phyloP scores from a whole-genome alignment of 805 yeast genomes.

The Barnettozyma botsteinii region DNA sequence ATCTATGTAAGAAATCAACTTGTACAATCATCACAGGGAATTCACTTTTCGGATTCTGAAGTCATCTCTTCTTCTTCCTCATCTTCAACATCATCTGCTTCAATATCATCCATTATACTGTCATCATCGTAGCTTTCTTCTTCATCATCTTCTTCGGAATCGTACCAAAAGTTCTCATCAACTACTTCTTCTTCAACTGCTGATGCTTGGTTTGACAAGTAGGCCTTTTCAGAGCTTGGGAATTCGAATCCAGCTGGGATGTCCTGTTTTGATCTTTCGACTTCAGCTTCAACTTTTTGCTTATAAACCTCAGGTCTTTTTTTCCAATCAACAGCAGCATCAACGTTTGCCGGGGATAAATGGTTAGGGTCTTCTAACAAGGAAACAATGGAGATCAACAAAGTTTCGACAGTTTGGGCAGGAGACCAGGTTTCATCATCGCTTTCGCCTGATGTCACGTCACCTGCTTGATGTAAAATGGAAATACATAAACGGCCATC shows the following conservation, averaged over 20 bases:
- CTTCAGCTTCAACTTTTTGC: slow-evolving; percentile 72
- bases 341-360: slow-evolving; percentile 91
- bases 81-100: slow-evolving; percentile 54
- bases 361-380: slow-evolving; percentile 91
- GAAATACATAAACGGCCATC: slow-evolving; percentile 93
- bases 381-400: slow-evolving; percentile 83
- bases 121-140: slow-evolving; percentile 54
- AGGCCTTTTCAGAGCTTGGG: slow-evolving; percentile 65
- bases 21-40: too few species aligned
- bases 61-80: slow-evolving; percentile 36
- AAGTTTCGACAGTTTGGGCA: slow-evolving; percentile 88
- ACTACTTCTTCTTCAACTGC: slow-evolving; percentile 48
- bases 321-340: slow-evolving; percentile 88
- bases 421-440: slow-evolving; percentile 94
- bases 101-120: slow-evolving; percentile 41
- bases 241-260: slow-evolving; percentile 82
- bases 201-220: slow-evolving; percentile 34
- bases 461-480: slow-evolving; percentile 87
- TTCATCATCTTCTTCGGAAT: slow-evolving; percentile 41
- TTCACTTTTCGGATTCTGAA: slow-evolving; percentile 28
- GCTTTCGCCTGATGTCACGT: slow-evolving; percentile 83
- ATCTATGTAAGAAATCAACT: background rate
- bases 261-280: slow-evolving; percentile 74
- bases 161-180: slow-evolving; percentile 84
- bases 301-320: slow-evolving; percentile 73